Base-by-base conservation (phyloP, 202 grass and related monocot genomes). In the Setaria viridis region DNA sequence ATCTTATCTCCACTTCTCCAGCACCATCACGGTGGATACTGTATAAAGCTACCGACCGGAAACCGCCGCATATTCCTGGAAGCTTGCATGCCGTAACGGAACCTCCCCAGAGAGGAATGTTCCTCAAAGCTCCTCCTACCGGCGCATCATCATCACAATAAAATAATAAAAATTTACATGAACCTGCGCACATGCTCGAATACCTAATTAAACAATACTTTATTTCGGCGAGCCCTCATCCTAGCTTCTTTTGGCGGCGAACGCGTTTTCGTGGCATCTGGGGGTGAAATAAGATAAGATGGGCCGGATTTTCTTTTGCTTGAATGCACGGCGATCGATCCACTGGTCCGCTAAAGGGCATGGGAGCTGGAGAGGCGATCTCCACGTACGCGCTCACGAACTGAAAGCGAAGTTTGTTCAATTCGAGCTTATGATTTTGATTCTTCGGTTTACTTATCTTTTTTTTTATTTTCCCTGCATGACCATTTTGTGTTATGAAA, bases 71-170 rank as follows among this genome's bases (percentile, higher is more conserved):
- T 75, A 58, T 88, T 84, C 81, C 56, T 13, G 74, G 80, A 79
- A 79, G 72, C 85, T 53, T 42, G 43, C 68, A 66, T 54, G 35
- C 21, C 9, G 9, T 20, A 64, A 20, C 59, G 9, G 30, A 64
- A 20, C 59, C 21, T 10, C 21, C 59, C 59, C 59, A 62, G 11
- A 33, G 12, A 19, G 62, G 87, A 89, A 89, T 76, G 33, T 76
- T 89, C 87, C 62, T 80, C 76, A 62, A 16, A 16, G 41, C 82
- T 67, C 2, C 45, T 83, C 39, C 16, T 74, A 74, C 9, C 49
- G 13, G 21, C 4, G 39, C 57, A 57, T 57, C 67, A 25, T 6
- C 67, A 35, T 25, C 34, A 39, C 11, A 74, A 19, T 15, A 19
- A 17, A 32, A 35, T 4, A 19, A 19, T 0, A 19, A 9, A 7